Conservation (phyloP, 2,329 filamentous ascomycete species). For the Claviceps digitariae region DNA sequence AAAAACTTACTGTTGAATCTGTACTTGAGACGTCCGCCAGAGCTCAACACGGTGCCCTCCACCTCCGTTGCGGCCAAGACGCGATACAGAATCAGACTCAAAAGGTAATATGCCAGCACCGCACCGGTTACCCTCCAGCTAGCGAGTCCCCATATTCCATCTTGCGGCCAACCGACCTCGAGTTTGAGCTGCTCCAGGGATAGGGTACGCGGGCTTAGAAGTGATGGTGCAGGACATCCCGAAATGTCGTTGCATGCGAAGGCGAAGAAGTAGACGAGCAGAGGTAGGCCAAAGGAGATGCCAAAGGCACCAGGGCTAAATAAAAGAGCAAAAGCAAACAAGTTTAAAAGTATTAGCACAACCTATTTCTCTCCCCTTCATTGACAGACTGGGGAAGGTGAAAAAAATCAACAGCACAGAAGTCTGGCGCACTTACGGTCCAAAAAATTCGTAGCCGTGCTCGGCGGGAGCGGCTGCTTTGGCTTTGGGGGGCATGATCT, state of each 20-base stretch:
- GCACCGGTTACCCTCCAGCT: slow-evolving; percentile 58
- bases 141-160: slow-evolving; percentile 56
- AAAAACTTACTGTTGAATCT: slow-evolving; percentile 54
- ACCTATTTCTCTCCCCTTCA: background rate
- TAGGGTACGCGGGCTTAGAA: slow-evolving; percentile 59
- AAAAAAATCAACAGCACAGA: background rate
- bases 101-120: slow-evolving; percentile 61
- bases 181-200: slow-evolving; percentile 59
- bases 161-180: slow-evolving; percentile 67
- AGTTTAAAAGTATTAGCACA: background rate
- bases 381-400: background rate
- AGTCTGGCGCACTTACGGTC: slow-evolving; percentile 27
- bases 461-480: slow-evolving; percentile 14
- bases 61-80: slow-evolving; percentile 61
- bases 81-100: slow-evolving; percentile 62
- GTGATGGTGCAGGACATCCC: slow-evolving; percentile 76
- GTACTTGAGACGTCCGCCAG: slow-evolving; percentile 66
- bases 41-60: slow-evolving; percentile 56
- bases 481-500: slow-evolving; percentile 19
- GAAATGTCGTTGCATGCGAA: slow-evolving; percentile 89
- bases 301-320: slow-evolving; percentile 60
- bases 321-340: background rate
- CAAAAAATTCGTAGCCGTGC: slow-evolving; percentile 38
- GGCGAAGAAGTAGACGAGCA: slow-evolving; percentile 64
- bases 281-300: slow-evolving; percentile 68